Evolutionary conservation across 441 rosid genomes (phyloP), one percentile per base, ranked within the genome.

Genomic region (Theobroma grandiflorum): DNA sequence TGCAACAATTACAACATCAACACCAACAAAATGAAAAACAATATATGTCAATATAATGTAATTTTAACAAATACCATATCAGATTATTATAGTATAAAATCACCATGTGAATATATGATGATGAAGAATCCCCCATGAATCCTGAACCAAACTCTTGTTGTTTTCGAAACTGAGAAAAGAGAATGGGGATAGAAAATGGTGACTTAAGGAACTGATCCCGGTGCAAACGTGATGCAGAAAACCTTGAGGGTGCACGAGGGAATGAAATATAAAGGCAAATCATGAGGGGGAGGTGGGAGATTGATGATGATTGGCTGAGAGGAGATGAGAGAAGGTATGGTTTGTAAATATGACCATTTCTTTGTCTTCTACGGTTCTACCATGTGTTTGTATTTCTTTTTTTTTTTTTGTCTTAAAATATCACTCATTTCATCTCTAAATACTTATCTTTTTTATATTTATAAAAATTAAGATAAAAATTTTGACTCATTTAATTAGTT

Each of bases 101-200:
- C 80, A 92, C 98, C 98, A 91, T 88, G 85, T 91, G 97, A 74
- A 95, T 93, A 77, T 95, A 95, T 26, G 97, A 91, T 82, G 92
- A 89, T 72, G 98, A 91, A 57, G 98, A 90, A 61, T 92, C 93
- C 3, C 88, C 93, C 93, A 86, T 87, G 85, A 75, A 69, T 26
- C 50, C 20, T 37, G n/a, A 20, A 5, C 64, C n/a, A n/a, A 10
- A 50, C 65, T n/a, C 73, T 52, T 15, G 31, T 0, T 3, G 4
- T 38, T 31, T 45, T 33, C 8, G 1, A 4, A 26, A 42, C 45
- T 42, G 7, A 42, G 5, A 42, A 42, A 4, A 42, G 45, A 6
- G 45, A 42, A 42, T 42, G 45, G 45, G 31, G 45, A 42, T 4
- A 42, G 45, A 4, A 6, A 52, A 8, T 18, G 49, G 9, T 40